phyloP scores from a whole-genome alignment of 495 filamentous ascomycete genomes.

The Aspergillus cristatus region DNA sequence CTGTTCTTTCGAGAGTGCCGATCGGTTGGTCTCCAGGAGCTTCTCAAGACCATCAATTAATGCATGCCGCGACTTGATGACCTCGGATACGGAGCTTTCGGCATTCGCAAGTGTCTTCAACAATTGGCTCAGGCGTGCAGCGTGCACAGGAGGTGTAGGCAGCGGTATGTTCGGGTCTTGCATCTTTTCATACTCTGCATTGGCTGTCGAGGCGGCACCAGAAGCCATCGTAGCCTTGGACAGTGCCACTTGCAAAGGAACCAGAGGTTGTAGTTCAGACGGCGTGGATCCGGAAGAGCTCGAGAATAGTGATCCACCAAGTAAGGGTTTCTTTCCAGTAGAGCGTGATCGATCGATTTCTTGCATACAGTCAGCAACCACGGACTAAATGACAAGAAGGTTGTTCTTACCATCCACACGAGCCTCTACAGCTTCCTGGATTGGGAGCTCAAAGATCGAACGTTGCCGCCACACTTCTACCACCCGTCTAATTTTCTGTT shows the following conservation, averaged over 20 bases:
- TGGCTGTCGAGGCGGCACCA: conserved; percentile 57
- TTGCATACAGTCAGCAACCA: conserved; percentile 19
- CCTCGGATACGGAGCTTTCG: conserved; percentile 83
- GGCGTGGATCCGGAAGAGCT: conserved; percentile 50
- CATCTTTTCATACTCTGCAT: conserved; percentile 72
- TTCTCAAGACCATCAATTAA: conserved; percentile 77
- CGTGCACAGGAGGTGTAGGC: conserved; percentile 79
- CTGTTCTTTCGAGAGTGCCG: conserved; percentile 59
- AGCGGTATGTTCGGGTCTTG: conserved; percentile 53
- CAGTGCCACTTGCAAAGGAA: conserved; percentile 61
- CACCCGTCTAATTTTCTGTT: conserved; percentile 77
- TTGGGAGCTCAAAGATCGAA: conserved; percentile 69
- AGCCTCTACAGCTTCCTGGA: conserved; percentile 69
- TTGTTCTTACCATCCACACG: conserved; percentile 59
- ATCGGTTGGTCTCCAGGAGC: conserved; percentile 64
- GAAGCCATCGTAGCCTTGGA: conserved; percentile 57
- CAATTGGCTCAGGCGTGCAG: conserved; percentile 77
- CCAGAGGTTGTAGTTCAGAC: conserved; percentile 63
- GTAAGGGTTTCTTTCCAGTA: conserved; percentile 50
- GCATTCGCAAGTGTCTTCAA: conserved; percentile 82
- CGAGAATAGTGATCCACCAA: conserved; percentile 66
- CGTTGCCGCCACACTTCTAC: conserved; percentile 90
- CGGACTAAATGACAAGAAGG: neutral
- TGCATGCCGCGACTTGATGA: conserved; percentile 73
- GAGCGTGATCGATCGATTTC: conserved; percentile 74